A percentile compares a stretch with the other conserved stretches of the same genome.
Conservation (phyloP, 1,139 yeast genomes). For the Blastobotrys arbuscula region DNA sequence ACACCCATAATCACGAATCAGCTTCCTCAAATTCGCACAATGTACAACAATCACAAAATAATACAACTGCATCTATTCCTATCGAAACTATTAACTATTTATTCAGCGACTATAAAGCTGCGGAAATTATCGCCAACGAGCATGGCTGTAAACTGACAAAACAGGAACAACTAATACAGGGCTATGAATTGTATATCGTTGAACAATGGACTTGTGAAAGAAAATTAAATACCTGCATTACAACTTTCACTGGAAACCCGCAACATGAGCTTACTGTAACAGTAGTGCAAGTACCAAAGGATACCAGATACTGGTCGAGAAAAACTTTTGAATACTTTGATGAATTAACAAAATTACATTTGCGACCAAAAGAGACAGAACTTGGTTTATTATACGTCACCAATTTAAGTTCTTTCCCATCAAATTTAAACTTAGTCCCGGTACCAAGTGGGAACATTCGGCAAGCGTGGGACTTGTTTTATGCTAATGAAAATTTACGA, state of each 20-base stretch:
- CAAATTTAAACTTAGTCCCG: conserved; percentile 64
- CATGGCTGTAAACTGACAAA: conserved; percentile 18
- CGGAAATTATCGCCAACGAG: conserved; percentile 17
- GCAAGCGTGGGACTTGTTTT: conserved; percentile 47
- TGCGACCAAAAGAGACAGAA: conserved; percentile 49
- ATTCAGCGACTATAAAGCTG: conserved; percentile 20
- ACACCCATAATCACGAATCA: neutral
- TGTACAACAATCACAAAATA: neutral
- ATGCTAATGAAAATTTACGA: conserved; percentile 69
- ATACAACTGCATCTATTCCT: neutral
- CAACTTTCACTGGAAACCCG: conserved; percentile 79
- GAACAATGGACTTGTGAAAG: conserved; percentile 91
- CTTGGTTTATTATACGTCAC: conserved; percentile 68
- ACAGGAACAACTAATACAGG: conserved; percentile 33
- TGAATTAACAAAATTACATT: conserved; percentile 58
- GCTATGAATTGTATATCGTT: conserved; percentile 83
- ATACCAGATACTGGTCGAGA: conserved; percentile 51
- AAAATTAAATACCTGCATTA: conserved; percentile 58
- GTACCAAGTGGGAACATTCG: conserved; percentile 52
- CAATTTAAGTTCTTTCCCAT: conserved; percentile 72
- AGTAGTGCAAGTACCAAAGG: conserved; percentile 54
- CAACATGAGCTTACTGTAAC: conserved; percentile 57
- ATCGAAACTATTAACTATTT: conserved; percentile 13
- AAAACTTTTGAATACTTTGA: conserved; percentile 53
- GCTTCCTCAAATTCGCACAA: neutral